These are phyloP conservation scores for Rhododendron kiyosumense DNA, from an alignment of 148 eudicot genomes.

Conservation along the genomic window DNA sequence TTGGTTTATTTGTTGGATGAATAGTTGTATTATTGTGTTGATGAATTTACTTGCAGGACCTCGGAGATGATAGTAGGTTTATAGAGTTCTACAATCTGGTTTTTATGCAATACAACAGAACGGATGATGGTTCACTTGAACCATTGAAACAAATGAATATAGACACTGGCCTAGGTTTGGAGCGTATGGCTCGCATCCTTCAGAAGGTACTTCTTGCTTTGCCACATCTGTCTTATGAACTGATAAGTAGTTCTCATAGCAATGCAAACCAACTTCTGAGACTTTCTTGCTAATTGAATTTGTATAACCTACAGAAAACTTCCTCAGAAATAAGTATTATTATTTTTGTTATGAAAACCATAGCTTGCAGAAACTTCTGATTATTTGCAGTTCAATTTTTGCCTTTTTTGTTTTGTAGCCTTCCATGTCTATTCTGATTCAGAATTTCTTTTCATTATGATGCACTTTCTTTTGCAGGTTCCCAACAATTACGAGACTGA, in stretches of 20 bases:
- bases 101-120: constrained; percentile 89
- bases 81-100: constrained; percentile 98
- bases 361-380: neutral
- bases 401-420: neutral
- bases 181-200: constrained; percentile 93
- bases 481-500: constrained; percentile 96
- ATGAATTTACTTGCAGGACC: constrained; percentile 51
- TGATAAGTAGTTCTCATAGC: neutral
- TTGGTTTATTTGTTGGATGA: neutral
- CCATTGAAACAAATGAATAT: constrained; percentile 89
- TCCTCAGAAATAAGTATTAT: neutral
- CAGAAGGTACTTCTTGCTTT: constrained; percentile 53
- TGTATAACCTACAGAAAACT: neutral
- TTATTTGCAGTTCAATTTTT: neutral
- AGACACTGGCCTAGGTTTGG: constrained; percentile 96
- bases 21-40: neutral
- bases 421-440: neutral
- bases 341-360: neutral
- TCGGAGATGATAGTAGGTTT: constrained; percentile 90
- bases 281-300: neutral
- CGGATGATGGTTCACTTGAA: constrained; percentile 84
- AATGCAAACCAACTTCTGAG: neutral
- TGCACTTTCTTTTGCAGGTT: constrained; percentile 50
- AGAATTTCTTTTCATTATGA: constrained; percentile 7
- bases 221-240: neutral